A percentile compares a stretch with the other conserved stretches of the same genome.
phyloP scores from a whole-genome alignment of 108 stramenopile genomes.

The Craspedostauros australis region DNA sequence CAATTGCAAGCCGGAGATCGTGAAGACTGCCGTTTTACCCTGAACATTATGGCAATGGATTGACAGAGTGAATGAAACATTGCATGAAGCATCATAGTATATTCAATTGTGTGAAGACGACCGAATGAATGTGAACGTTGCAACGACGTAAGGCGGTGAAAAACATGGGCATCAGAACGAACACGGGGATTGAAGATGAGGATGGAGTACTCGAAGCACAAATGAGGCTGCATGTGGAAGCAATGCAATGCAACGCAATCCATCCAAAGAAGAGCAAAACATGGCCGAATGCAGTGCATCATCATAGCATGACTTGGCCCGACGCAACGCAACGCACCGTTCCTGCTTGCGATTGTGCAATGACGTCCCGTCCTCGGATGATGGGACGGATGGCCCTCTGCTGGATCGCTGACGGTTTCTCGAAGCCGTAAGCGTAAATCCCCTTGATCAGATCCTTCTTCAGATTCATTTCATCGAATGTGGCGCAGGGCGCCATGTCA shows the following conservation, averaged over 20 bases:
- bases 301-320: too few species aligned
- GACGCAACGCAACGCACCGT: too few species aligned
- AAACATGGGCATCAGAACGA: too few species aligned
- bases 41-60: not conserved
- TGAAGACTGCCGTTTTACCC: constrained; percentile 96
- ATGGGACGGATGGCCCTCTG: constrained; percentile 98
- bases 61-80: not conserved
- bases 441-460: constrained; percentile 78
- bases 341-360: constrained; percentile 96
- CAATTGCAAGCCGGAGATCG: constrained; percentile 88
- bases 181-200: not conserved
- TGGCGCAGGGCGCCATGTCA: constrained; percentile 59
- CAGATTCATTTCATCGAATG: constrained; percentile 82
- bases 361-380: constrained; percentile 90
- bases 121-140: too few species aligned
- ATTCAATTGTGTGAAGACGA: too few species aligned
- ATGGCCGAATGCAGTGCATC: constrained; percentile 17
- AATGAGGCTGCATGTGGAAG: too few species aligned
- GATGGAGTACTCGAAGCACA: not conserved
- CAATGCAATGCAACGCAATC: too few species aligned
- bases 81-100: not conserved
- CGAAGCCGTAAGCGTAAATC: constrained; percentile 96
- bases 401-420: constrained; percentile 97
- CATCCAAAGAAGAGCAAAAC: too few species aligned
- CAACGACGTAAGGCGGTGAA: too few species aligned